These are phyloP conservation scores for Naematelia encephala DNA, from an alignment of 768 basidiomycete species.

Conservation along the genomic window DNA sequence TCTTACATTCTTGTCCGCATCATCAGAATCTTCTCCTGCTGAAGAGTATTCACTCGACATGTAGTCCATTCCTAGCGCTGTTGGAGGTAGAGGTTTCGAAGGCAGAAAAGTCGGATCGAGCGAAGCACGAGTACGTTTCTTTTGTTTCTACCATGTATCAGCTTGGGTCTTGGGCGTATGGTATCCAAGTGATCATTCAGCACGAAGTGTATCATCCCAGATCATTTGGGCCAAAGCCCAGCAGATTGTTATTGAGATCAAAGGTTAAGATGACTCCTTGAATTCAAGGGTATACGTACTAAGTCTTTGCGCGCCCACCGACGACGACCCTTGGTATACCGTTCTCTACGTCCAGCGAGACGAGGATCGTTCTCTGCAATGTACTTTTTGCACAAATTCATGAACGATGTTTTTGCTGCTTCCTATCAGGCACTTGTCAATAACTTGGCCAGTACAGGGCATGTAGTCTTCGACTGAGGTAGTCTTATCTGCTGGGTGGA, in stretches of 20 bases:
- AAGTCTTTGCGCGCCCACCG: conserved; percentile 50
- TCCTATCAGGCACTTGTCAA: too few relatives aligned
- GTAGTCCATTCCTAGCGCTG: conserved; percentile 44
- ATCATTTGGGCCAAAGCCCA: too few relatives aligned
- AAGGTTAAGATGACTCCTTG: not conserved
- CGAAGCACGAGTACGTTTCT: conserved; percentile 35
- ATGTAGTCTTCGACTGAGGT: too few relatives aligned
- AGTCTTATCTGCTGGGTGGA: too few relatives aligned
- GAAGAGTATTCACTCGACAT: conserved; percentile 50
- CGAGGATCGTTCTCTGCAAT: conserved; percentile 35
- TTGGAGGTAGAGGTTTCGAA: conserved; percentile 13
- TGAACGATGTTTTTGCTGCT: conserved; percentile 33
- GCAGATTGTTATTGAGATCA: not conserved
- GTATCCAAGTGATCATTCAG: not conserved
- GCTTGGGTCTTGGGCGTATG: not conserved
- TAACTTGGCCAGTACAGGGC: too few relatives aligned
- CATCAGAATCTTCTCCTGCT: conserved; percentile 33
- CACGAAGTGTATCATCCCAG: too few relatives aligned
- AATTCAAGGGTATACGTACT: conserved; percentile 19
- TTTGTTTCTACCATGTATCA: conserved; percentile 41
- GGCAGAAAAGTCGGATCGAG: conserved; percentile 19
- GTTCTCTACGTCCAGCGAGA: conserved; percentile 25
- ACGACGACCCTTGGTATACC: conserved; percentile 41
- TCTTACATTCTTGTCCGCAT: not conserved
- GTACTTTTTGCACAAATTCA: conserved; percentile 39